Conservation (phyloP, 1,284 basidiomycete genomes). For the Heterobasidion annosum region DNA sequence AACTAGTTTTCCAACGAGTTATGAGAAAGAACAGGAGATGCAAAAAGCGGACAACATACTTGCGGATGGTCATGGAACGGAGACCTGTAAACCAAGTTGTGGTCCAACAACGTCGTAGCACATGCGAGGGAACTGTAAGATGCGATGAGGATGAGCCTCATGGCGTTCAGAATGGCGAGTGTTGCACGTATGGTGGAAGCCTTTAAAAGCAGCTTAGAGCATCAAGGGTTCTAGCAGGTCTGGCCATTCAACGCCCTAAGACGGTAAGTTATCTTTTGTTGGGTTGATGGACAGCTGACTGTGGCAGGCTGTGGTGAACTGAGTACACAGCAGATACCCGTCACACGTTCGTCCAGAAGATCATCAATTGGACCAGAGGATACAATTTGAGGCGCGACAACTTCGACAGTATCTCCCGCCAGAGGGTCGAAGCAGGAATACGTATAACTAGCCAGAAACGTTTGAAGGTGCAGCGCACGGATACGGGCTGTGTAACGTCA, state of each 20-base stretch:
- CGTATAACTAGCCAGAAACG: neutral
- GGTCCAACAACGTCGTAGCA: slow-evolving; percentile 28
- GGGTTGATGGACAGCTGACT: too few species aligned
- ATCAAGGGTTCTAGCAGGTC: too few species aligned
- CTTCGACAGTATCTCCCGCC: too few species aligned
- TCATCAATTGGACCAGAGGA: too few species aligned
- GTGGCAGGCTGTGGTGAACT: too few species aligned
- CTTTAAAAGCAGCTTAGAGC: neutral
- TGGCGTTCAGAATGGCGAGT: neutral
- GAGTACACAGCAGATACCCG: too few species aligned
- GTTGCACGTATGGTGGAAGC: neutral
- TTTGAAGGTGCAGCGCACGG: neutral
- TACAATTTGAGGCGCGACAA: too few species aligned
- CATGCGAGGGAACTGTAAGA: slow-evolving; percentile 10
- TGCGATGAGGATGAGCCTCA: slow-evolving; percentile 5
- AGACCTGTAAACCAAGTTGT: slow-evolving; percentile 40
- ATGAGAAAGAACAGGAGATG: neutral
- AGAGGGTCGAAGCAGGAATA: too few species aligned
- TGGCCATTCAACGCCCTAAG: too few species aligned
- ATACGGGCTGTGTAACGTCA: neutral
- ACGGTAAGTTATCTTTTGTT: too few species aligned
- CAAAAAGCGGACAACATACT: slow-evolving; percentile 16
- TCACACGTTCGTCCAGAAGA: too few species aligned
- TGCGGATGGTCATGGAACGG: slow-evolving; percentile 34
- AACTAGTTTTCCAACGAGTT: slow-evolving; percentile 20